Base-by-base conservation (phyloP, 1,284 basidiomycete species). In the Phenoliferia sp. region DNA sequence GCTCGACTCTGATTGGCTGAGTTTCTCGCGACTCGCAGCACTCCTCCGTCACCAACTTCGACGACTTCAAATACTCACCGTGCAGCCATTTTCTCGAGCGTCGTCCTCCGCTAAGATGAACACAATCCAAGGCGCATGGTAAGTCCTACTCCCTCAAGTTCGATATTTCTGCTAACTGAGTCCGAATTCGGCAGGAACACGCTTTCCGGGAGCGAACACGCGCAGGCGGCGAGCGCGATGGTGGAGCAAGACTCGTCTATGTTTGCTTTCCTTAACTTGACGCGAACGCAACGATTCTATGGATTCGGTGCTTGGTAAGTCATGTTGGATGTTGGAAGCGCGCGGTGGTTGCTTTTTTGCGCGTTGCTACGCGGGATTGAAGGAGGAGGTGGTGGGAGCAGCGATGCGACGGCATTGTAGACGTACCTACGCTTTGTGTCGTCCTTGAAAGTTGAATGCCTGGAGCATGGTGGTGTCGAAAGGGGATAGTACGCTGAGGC, bases 221-320 rank as follows among this genome's bases (percentile, higher is more conserved):
- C 68, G 7, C n/a, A 35, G 35, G 59, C 59, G 7, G 48, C 59
- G 39, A 32, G 44, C 17, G 59, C 44, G 22, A n/a, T 52, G 59
- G 44, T 35, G 3, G 62, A 68, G 61, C 63, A 68, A 34, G 65
- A 63, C 26, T 68, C 67, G 60, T 31, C 22, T 39, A 90, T 91
- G 15, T 94, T 92, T 83, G 85, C 84, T 61, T 87, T 86, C 69
- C 82, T 94, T 16, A 86, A 87, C 0, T 81, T 95, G 67, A 88
- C 91, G 15, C 83, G 87, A 73, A 90, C 83, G 48, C 88, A 92
- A 74, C 81, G 92, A 58, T 79, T 95, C 64, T 92, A 92, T 79
- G 92, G 92, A 1, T 94, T 94, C 74, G 80, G 83, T 60, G 88
- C 83, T 62, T 94, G 89, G 92, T 93, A 73, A 79, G 87, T 80